Evolutionary conservation across 768 basidiomycete species (phyloP).

Genomic region (Hypsizygus marmoreus): DNA sequence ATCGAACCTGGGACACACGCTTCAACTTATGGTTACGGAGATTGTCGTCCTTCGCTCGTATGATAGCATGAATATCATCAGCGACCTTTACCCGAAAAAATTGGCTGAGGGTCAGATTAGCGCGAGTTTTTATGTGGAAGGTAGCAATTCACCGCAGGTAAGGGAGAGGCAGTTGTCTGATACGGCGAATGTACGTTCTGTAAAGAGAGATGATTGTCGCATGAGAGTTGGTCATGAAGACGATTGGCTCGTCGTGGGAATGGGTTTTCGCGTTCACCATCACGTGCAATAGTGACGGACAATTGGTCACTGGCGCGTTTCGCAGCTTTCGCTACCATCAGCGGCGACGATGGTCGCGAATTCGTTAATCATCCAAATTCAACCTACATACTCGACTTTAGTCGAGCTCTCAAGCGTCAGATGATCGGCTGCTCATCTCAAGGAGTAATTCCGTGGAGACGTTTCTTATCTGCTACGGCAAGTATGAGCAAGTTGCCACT

Average conservation of each 20-base stretch:
- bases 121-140: not conserved
- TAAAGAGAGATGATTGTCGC: slow-evolving; percentile 37
- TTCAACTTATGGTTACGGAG: slow-evolving; percentile 45
- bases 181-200: slow-evolving; percentile 42
- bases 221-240: slow-evolving; percentile 10
- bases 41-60: slow-evolving; percentile 30
- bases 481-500: too few relatives aligned
- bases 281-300: slow-evolving; percentile 1
- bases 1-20: slow-evolving; percentile 52
- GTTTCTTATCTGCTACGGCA: too few relatives aligned
- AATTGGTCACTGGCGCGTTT: too few relatives aligned
- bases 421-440: too few relatives aligned
- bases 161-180: slow-evolving; percentile 40
- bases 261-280: not conserved
- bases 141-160: slow-evolving; percentile 41
- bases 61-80: slow-evolving; percentile 58
- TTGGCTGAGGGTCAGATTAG: slow-evolving; percentile 40
- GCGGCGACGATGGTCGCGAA: too few relatives aligned
- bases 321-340: too few relatives aligned
- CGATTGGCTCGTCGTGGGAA: not conserved
- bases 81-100: slow-evolving; percentile 64
- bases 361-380: too few relatives aligned
- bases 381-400: too few relatives aligned
- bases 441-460: too few relatives aligned
- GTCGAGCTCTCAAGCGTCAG: too few relatives aligned